Evolutionary conservation across 176 grass and related monocot species (phyloP).

Genomic region (Hordeum marinum): DNA sequence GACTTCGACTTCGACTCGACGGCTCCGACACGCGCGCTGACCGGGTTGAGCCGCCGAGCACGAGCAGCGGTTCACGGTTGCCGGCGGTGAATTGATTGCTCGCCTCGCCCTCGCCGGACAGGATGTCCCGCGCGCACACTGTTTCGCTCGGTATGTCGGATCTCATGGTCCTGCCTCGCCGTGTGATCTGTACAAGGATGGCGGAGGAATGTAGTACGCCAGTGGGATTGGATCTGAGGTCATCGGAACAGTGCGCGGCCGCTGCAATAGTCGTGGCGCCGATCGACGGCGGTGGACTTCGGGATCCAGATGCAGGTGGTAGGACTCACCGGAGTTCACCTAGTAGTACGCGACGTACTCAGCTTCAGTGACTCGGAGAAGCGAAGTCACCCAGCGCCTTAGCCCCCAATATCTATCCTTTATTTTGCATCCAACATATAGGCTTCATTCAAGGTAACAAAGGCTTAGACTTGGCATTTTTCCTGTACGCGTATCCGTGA

Average conservation of each 20-base stretch:
- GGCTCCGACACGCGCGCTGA: too few species aligned
- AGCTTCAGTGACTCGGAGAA: too few species aligned
- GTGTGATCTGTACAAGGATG: not conserved
- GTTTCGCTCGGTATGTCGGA: not conserved
- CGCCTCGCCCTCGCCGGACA: not conserved
- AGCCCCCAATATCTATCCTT: too few species aligned
- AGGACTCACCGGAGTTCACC: too few species aligned
- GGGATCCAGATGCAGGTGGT: too few species aligned
- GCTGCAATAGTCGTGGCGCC: not conserved
- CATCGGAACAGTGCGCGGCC: not conserved
- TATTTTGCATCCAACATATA: too few species aligned
- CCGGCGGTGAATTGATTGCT: not conserved
- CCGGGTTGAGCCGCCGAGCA: not conserved
- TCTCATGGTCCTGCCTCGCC: not conserved
- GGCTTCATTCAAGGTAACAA: too few species aligned
- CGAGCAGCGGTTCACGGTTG: not conserved
- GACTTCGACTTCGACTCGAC: too few species aligned
- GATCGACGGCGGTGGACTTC: not conserved
- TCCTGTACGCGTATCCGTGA: too few species aligned
- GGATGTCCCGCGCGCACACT: not conserved
- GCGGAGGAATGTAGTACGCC: not conserved
- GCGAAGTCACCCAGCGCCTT: too few species aligned
- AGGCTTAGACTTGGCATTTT: too few species aligned
- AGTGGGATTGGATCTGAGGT: not conserved
- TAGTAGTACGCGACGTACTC: too few species aligned